Evolutionary conservation across 2,329 filamentous ascomycete species (phyloP).

Genomic region (Dactylellina parvicollis): DNA sequence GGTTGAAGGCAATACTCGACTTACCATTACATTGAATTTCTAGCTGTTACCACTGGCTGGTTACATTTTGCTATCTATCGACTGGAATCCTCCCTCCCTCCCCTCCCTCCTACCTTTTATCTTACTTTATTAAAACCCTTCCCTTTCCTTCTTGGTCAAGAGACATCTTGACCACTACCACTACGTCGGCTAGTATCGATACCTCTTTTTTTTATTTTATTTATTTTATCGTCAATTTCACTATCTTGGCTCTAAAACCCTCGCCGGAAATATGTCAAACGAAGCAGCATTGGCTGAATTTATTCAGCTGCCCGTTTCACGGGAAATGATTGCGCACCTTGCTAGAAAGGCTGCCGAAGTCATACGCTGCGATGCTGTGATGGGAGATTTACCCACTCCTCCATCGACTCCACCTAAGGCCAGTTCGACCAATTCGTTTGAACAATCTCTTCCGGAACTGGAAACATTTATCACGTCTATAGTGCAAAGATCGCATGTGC

Average conservation of each 20-base stretch:
- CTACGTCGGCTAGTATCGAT: neutral
- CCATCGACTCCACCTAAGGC: constrained; percentile 67
- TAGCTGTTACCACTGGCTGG: constrained; percentile 44
- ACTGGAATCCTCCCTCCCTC: neutral
- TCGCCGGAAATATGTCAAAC: constrained; percentile 64
- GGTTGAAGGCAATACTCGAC: constrained; percentile 20
- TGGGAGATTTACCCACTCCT: constrained; percentile 61
- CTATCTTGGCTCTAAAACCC: neutral
- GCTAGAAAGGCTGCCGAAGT: constrained; percentile 78
- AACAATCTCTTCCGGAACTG: constrained; percentile 75
- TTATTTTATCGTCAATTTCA: neutral
- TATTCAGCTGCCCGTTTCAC: constrained; percentile 78
- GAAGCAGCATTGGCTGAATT: constrained; percentile 81
- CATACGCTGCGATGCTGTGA: constrained; percentile 77
- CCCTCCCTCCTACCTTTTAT: neutral
- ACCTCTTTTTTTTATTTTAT: neutral
- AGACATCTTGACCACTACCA: neutral
- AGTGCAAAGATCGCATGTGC: constrained; percentile 91
- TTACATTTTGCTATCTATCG: neutral
- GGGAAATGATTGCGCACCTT: constrained; percentile 80
- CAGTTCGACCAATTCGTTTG: constrained; percentile 60
- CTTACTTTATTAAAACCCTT: too few relatives aligned
- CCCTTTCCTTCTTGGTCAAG: too few relatives aligned
- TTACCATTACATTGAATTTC: neutral
- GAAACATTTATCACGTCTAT: constrained; percentile 92